A percentile compares a stretch with the other conserved stretches of the same genome.
Conservation (phyloP, 352 stramenopile genomes). For the Globisporangium paddicum region DNA sequence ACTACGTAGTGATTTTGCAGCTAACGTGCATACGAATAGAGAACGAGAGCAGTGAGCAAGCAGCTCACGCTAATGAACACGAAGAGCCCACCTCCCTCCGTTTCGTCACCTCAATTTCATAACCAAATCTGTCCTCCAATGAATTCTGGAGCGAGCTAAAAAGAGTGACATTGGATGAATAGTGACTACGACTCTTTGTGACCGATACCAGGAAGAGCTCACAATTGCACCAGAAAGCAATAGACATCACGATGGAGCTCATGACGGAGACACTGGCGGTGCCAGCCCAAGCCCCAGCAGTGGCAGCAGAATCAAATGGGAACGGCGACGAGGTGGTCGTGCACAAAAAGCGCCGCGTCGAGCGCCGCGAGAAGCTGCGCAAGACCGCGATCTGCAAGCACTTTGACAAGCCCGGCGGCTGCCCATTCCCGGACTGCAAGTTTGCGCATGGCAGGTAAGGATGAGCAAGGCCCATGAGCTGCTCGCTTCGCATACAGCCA, state of each 20-base stretch:
- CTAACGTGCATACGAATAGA: neutral
- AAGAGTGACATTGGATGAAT: neutral
- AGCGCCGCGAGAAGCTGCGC: constrained; percentile 58
- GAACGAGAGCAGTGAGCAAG: neutral
- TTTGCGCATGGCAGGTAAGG: constrained; percentile 68
- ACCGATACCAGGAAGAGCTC: neutral
- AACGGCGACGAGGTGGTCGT: constrained; percentile 4
- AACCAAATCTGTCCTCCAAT: constrained; percentile 10
- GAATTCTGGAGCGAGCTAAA: neutral
- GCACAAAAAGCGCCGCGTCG: constrained; percentile 58
- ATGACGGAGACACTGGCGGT: neutral
- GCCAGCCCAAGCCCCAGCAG: neutral
- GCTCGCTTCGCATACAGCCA: neutral
- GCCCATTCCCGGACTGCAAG: constrained; percentile 80
- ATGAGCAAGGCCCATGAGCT: neutral
- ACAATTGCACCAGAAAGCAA: neutral
- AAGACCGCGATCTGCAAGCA: constrained; percentile 84
- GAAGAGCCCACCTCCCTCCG: neutral
- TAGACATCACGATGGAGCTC: constrained; percentile 6
- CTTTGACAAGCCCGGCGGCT: constrained; percentile 80
- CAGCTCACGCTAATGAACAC: neutral
- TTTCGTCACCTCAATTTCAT: neutral
- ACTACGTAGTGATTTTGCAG: neutral
- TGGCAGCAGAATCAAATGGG: neutral
- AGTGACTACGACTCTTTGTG: constrained; percentile 2